phyloP scores from a whole-genome alignment of 116 monocot genomes.

The Thalassia testudinum region DNA sequence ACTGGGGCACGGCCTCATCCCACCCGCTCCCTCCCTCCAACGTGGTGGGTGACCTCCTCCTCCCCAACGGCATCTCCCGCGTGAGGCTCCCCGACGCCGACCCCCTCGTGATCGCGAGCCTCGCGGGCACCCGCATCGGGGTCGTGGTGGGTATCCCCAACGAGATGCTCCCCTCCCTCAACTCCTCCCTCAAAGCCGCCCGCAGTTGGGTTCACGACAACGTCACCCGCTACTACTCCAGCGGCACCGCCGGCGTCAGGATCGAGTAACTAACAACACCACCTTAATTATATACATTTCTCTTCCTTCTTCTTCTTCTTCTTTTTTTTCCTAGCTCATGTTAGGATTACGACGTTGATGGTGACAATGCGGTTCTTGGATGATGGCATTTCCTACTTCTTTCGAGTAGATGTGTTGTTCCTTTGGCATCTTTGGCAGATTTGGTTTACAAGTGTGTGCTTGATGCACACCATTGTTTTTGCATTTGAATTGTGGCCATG shows the following conservation, averaged over 20 bases:
- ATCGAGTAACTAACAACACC: constrained; percentile 88
- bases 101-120: constrained; percentile 36
- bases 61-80: constrained; percentile 40
- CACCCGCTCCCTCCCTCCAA: constrained; percentile 49
- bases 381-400: no score
- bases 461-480: no score
- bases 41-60: constrained; percentile 60
- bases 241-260: constrained; percentile 20
- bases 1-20: constrained; percentile 62
- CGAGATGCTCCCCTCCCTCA: constrained; percentile 48
- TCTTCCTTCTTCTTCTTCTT: not conserved
- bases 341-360: no score
- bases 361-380: no score
- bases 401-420: no score
- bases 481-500: no score
- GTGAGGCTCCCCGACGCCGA: constrained; percentile 72
- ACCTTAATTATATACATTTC: no score
- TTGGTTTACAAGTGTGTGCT: no score
- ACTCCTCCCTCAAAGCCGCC: constrained; percentile 56
- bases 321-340: not conserved
- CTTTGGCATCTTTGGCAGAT: no score
- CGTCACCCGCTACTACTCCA: constrained; percentile 49
- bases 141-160: constrained; percentile 68
- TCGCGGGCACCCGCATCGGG: constrained; percentile 27
- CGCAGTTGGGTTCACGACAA: constrained; percentile 85